phyloP scores from a whole-genome alignment of 306 rosid species.

The Castanea crenata region DNA sequence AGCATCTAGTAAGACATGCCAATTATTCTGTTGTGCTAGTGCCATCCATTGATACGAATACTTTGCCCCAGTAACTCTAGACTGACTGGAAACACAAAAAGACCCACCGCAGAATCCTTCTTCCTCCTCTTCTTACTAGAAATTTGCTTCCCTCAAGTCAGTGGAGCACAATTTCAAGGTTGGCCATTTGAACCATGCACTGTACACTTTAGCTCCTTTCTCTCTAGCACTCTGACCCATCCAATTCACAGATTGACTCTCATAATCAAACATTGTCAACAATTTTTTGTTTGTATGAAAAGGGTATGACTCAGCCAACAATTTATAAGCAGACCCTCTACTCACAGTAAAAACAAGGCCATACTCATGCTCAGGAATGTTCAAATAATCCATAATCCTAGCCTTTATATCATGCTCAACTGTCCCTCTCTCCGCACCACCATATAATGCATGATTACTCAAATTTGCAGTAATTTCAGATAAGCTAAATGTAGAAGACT shows the following conservation, averaged over 20 bases:
- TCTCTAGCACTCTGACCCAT: constrained; percentile 90
- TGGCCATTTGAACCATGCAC: constrained; percentile 98
- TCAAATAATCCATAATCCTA: constrained; percentile 89
- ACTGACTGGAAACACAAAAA: constrained; percentile 96
- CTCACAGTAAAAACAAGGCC: constrained; percentile 96
- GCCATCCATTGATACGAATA: constrained; percentile 99
- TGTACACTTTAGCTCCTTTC: constrained; percentile 85
- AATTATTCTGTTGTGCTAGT: constrained; percentile 84
- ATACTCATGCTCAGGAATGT: constrained; percentile 91
- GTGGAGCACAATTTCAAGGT: constrained; percentile 89
- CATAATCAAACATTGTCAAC: constrained; percentile 95
- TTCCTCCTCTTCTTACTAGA: constrained; percentile 76
- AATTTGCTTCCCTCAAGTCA: constrained; percentile 87
- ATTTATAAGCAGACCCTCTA: constrained; percentile 87
- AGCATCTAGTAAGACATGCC: constrained; percentile 88
- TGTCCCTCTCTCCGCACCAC: constrained; percentile 87
- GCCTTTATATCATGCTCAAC: constrained; percentile 78
- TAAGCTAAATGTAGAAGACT: constrained; percentile 94
- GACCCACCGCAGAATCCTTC: constrained; percentile 89
- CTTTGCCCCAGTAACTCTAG: constrained; percentile 92
- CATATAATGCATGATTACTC: constrained; percentile 92
- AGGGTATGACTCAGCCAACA: constrained; percentile 90
- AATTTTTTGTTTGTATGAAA: constrained; percentile 83
- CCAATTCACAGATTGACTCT: constrained; percentile 94
- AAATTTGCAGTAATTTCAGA: constrained; percentile 95